Base-by-base conservation (phyloP, 345 rosid genomes). In the Xanthoceras sorbifolium region DNA sequence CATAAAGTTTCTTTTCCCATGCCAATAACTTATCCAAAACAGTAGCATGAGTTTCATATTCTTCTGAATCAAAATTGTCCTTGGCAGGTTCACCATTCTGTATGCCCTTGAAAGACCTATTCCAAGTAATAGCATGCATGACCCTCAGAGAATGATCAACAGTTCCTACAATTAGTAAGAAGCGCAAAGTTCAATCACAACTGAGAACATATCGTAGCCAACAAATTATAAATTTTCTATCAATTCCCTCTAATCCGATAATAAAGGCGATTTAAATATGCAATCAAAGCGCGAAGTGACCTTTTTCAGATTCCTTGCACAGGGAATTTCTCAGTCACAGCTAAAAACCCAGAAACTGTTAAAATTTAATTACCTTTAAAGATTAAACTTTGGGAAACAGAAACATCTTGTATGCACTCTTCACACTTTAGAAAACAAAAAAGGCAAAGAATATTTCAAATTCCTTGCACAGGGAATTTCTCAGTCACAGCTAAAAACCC, bases 1-100 rank as follows among this genome's bases (percentile, higher is more conserved):
- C 99, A 42, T 88, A 96, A 2, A 93, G 97, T 80, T 96, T 96
- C 88, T 91, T 96, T 78, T 96, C 99, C 99, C 99, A 96, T 2
- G 97, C 99, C 63, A 91, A 82, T 82, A 96, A 84, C 85, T 96
- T 96, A 77, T 96, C 99, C 84, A 96, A 88, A 81, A 96, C 89
- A 20, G 93, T 90, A 23, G 99, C 97, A 86, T 88, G 97, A 76
- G 97, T 91, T 80, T 96, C 98, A 64, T 83, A 73, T 66, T 96
- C 97, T 60, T 93, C 92, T 29, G 85, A 81, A 84, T 91, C 97
- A 42, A 83, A 67, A 28, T 91, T 97, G 77, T 89, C 91, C 81
- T 85, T 90, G 29, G 86, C 89, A 75, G 85, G 78, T 77, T 90
- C 97, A 25, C 95, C 89, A 76, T 85, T 83, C 3, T 84, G 69